Conservation (phyloP, 2,329 filamentous ascomycete genomes). For the Hypoxylon sp. region DNA sequence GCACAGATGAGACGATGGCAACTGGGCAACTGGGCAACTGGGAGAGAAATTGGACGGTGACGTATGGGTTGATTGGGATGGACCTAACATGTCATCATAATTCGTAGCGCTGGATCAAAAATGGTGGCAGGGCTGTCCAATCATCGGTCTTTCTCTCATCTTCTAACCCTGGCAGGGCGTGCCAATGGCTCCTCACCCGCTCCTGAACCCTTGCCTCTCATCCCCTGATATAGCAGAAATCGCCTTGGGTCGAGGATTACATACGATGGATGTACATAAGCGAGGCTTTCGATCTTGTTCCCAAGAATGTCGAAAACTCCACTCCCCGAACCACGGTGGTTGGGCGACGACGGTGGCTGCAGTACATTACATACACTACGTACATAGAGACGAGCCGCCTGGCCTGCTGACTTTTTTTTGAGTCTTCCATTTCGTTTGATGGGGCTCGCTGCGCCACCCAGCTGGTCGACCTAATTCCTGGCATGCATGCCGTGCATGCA, state of each 20-base stretch:
- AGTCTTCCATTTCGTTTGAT: slow-evolving; percentile 5
- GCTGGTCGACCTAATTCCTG: slow-evolving; percentile 4
- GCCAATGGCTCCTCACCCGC: slow-evolving; percentile 4
- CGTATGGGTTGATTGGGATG: slow-evolving; percentile 36
- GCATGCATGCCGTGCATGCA: slow-evolving; percentile 12
- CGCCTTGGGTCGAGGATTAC: not conserved
- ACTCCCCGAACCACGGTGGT: slow-evolving; percentile 3
- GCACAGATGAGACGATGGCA: slow-evolving; percentile 7
- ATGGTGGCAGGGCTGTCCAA: slow-evolving; percentile 39
- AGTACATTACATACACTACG: not conserved
- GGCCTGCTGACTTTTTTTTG: slow-evolving; percentile 28
- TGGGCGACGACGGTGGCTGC: slow-evolving; percentile 5
- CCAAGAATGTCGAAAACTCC: slow-evolving; percentile 12
- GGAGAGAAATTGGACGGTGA: slow-evolving; percentile 32
- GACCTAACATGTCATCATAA: slow-evolving; percentile 42
- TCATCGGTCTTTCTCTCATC: slow-evolving; percentile 14
- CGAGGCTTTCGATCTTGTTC: slow-evolving; percentile 25
- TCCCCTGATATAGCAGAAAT: slow-evolving; percentile 2
- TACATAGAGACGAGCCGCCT: not conserved
- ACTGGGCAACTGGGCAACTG: no score
- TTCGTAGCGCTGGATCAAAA: slow-evolving; percentile 14
- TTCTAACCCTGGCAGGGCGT: slow-evolving; percentile 22
- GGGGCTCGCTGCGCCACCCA: slow-evolving; percentile 31
- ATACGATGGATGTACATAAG: not conserved
- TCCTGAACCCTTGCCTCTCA: slow-evolving; percentile 6